Evolutionary conservation across 345 rosid species (phyloP), one percentile per base, ranked within the genome.

Genomic region (Reutealis trisperma): DNA sequence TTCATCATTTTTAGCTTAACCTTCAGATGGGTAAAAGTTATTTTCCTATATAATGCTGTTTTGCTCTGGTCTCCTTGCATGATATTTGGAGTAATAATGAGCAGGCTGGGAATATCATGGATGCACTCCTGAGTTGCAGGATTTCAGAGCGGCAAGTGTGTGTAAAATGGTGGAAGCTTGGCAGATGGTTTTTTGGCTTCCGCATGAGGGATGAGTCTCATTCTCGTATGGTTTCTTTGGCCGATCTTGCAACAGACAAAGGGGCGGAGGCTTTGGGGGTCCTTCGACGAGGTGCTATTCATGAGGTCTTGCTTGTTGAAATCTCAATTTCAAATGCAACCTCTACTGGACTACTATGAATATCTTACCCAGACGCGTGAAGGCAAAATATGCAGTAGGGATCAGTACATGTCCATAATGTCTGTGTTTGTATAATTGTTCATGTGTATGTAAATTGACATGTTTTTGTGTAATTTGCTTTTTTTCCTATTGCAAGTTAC

Each of bases 111-210:
- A 32, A 71, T 44, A 74, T 93, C 21, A 21, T 75, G 81, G 87
- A 84, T 54, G 88, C 86, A 4, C 78, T 90, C 8, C 74, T 70
- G 71, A 79, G 80, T 18, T 80, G 85, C 79, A 78, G 84, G 75
- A 86, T 93, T 75, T 65, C 87, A 16, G 89, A 90, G 71, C 86
- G 87, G 61, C 79, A 82, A 60, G 84, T 90, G 66, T 84, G 89
- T 73, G 84, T 90, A 78, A 83, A 68, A 81, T 91, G 95, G 97
- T 90, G 88, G 87, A 92, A 88, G 81, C 83, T 91, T 21, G 91
- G 94, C 8, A 80, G 96, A 83, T 87, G 89, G 92, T 86, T 86
- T 24, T 73, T 77, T 58, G 94, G 95, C 74, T 88, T 85, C 79
- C 85, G 94, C 47, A 87, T 87, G 89, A 84, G 88, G 75, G 98